Base-by-base conservation (phyloP, 257 asterid genomes). In the Plantago elongata region DNA sequence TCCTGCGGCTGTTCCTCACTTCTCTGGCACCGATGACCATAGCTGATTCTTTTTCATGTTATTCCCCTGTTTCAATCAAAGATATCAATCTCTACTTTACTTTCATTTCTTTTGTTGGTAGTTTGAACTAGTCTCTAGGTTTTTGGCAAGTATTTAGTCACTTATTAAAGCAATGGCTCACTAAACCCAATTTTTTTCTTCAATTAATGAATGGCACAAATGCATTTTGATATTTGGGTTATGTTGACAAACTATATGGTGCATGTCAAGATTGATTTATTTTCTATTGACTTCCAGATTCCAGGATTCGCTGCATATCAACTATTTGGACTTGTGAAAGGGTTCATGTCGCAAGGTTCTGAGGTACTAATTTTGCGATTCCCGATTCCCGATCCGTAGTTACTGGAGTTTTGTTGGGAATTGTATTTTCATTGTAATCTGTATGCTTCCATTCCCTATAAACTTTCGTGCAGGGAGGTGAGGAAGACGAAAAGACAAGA, bases 221-320 rank as follows among this genome's bases (percentile, higher is more conserved):
- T 58, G 42, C 61, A 51, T 45, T 15, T 70, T 4, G 54, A 55
- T 22, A 51, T 45, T 15, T 70, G 6, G 54, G 60, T 22, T 44
- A 17, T 17, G 42, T 9, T 50, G 49, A 45, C 46, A 10, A 2
- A n/a, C n/a, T 56, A 34, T n/a, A 1, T 40, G 18, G 57, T 29
- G 56, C 8, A 62, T 47, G 46, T 54, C 22, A 49, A 47, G 42
- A 45, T 65, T 62, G 13, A 44, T 65, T 47, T 4, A 40, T 43
- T 61, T 8, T 43, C 51, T 29, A n/a, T 52, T 70, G 54, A 51
- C 69, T 45, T 68, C 43, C 82, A 91, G 98, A 88, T 91, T 55
- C 98, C 98, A 10, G 95, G 81, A 22, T 92, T 89, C 59, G 96
- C 94, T 4, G 95, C 85, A 5, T 92, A 92, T 79, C 78, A 86